Evolutionary conservation across 495 filamentous ascomycete species (phyloP), one percentile per base, ranked within the genome.

Genomic region (Lindgomyces ingoldianus): DNA sequence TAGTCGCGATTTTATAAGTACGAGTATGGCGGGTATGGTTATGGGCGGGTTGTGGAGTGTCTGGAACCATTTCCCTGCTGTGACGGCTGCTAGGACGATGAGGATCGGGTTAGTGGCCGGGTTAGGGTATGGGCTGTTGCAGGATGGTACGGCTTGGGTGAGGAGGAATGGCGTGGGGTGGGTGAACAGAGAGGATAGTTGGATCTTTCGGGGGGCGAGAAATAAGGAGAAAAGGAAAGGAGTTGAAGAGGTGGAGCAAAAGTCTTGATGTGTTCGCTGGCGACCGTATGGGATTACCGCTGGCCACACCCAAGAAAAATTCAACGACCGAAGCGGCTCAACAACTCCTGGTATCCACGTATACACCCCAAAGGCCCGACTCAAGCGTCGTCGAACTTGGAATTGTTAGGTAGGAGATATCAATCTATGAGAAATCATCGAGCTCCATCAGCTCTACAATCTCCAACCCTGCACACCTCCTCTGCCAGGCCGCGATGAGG

Each of bases 1-100:
- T 70, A 78, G 80, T 58, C 76, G 84, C 75, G 91, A 96, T 74
- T 81, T 91, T 50, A 56, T 90, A 67, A 91, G 86, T 60, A 92
- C 88, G 0, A 83, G 91, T 4, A 81, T 89, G 29, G 92, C 95
- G 27, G 91, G 89, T 44, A 74, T 96, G 73, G 87, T 88, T 6
- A 85, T 90, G 36, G 89, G 91, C 19, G 93, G 94, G 1, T 85
- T 84, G 4, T 96, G 96, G 77, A 96, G 92, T 76, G 76, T 91
- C 49, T 87, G 90, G 83, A 90, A 91, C 80, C 83, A 87, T 29
- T 91, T 96, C 66, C 89, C 91, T 53, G 77, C 93, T 29, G 83
- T 84, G 24, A 93, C 91, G 62, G 87, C 91, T 24, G 92, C 91
- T 42, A 85, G 91, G 64, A 92, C 90, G 41, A 88, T 91, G 47